Conservation (phyloP, 441 rosid genomes). For the Pelargonium cotyledonis region DNA sequence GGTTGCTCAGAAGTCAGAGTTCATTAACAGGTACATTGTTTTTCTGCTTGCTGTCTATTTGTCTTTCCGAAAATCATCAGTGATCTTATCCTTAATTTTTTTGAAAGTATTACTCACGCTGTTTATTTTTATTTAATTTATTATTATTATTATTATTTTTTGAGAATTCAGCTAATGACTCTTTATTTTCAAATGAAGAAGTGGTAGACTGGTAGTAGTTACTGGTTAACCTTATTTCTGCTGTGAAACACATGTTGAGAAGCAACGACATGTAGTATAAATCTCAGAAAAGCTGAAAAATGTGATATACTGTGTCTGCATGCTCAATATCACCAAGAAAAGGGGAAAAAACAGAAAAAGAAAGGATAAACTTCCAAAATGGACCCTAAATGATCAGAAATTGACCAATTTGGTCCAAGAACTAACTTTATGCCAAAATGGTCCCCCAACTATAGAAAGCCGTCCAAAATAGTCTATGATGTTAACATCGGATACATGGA, state of each 20-base stretch:
- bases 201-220: not conserved
- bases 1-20: conserved; percentile 57
- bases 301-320: not conserved
- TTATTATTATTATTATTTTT: not conserved
- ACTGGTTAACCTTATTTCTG: not conserved
- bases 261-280: not conserved
- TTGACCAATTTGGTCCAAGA: too few relatives aligned
- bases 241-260: not conserved
- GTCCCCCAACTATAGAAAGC: too few relatives aligned
- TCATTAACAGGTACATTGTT: conserved; percentile 45
- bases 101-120: not conserved
- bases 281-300: not conserved
- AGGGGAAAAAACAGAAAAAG: too few relatives aligned
- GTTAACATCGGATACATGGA: too few relatives aligned
- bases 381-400: too few relatives aligned
- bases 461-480: too few relatives aligned
- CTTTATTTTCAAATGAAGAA: not conserved
- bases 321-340: not conserved
- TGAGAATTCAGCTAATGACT: not conserved
- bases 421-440: too few relatives aligned
- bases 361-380: too few relatives aligned
- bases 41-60: not conserved
- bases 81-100: not conserved
- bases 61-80: not conserved
- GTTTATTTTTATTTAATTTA: too few relatives aligned